phyloP scores from a whole-genome alignment of 345 rosid genomes.

The Linum usitatissimum region DNA sequence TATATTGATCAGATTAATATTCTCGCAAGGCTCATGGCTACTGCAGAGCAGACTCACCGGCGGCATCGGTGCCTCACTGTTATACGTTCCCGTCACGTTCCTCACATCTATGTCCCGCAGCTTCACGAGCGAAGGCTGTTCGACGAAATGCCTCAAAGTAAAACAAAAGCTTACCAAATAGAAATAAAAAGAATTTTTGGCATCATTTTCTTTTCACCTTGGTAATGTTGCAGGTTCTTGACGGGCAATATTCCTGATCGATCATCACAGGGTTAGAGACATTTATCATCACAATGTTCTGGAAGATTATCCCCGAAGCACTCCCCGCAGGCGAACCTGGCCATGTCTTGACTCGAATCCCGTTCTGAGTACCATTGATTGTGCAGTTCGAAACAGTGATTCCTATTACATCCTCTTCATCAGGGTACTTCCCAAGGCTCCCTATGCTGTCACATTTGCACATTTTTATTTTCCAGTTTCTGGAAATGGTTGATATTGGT shows the following conservation, averaged over 20 bases:
- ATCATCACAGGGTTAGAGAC: conserved; percentile 47
- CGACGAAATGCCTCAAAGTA: background rate
- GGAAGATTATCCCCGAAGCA: conserved; percentile 29
- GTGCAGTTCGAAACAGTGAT: conserved; percentile 30
- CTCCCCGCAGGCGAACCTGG: conserved; percentile 22
- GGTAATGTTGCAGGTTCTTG: conserved; percentile 17
- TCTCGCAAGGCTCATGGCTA: conserved; percentile 29
- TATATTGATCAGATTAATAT: conserved; percentile 22
- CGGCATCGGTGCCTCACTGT: conserved; percentile 12
- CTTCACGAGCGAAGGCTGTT: conserved; percentile 41
- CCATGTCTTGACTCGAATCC: conserved; percentile 49
- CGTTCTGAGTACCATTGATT: conserved; percentile 40
- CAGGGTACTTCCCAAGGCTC: conserved; percentile 34
- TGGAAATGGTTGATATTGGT: background rate
- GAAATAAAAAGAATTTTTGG: background rate
- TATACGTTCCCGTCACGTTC: conserved; percentile 43
- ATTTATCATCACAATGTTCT: conserved; percentile 33
- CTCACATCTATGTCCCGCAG: conserved; percentile 29
- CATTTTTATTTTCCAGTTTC: background rate
- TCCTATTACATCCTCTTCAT: conserved; percentile 36
- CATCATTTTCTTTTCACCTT: conserved; percentile 14
- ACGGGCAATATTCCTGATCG: conserved; percentile 47
- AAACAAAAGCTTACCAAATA: background rate
- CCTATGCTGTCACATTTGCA: conserved; percentile 29
- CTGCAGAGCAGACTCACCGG: conserved; percentile 42